Base-by-base conservation (phyloP, 2,329 filamentous ascomycete species). In the Trichoderma semiorbis region DNA sequence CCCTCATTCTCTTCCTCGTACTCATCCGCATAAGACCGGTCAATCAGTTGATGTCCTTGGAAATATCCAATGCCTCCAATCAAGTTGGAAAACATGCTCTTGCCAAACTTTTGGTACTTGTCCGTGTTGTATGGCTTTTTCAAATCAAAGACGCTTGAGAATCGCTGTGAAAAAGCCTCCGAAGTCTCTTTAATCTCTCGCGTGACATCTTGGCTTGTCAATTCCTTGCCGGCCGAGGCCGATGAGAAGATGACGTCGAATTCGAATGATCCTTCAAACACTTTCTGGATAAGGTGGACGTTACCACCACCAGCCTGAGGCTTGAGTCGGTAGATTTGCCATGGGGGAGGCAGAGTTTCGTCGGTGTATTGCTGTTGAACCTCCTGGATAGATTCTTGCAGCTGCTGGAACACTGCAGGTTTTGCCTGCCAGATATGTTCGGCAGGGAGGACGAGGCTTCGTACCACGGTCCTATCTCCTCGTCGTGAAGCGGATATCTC, bases 11-110 rank as follows among this genome's bases (percentile, higher is more conserved):
- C 94, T 83, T 99, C 96, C 12, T 97, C 94, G 76, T 98, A 98
- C 77, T 97, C 95, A 11, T 91, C 85, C n/a, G 94, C 93, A 78
- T 95, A 93, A 0, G 95, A 97, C 47, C 94, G 91, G 79, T 99
- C 96, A 67, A 97, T 93, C 26, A 98, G 83, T 39, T 94, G 92
- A 72, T 96, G 88, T 53, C 96, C 96, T 78, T 97, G 89, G 84
- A 99, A 99, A 83, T 97, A 98, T 10, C 96, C 96, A 76, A 98
- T 93, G 61, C 96, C 96, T 70, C 96, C 96, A 43, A 97, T 87
- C 39, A 99, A 85, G 80, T 98, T 99, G 2, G 95, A 98, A 76
- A 99, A 93, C 86, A 99, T 92, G 74, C 92, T 95, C 80, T 93
- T 93, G 74, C 91, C 93, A 80, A 98, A 98, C 71, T 86, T 87